phyloP scores from a whole-genome alignment of 2,329 filamentous ascomycete genomes.

The Exophiala sp. region DNA sequence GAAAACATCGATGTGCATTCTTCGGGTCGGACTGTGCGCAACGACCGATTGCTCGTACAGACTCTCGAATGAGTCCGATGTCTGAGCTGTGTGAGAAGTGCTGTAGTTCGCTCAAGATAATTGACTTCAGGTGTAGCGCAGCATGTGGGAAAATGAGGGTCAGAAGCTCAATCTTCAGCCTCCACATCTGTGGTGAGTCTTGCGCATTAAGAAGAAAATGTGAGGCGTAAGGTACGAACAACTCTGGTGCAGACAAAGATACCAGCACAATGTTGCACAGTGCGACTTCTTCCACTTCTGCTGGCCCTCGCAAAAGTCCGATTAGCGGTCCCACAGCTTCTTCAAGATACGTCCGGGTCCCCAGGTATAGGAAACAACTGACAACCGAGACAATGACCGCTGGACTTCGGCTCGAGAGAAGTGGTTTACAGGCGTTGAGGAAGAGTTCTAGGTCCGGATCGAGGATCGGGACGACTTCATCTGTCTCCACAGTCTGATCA shows the following conservation, averaged over 20 bases:
- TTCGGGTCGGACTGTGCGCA: constrained; percentile 72
- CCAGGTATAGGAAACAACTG: constrained; percentile 79
- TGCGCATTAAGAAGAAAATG: constrained; percentile 84
- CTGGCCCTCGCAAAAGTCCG: constrained; percentile 75
- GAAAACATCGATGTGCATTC: constrained; percentile 69
- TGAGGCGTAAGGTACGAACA: constrained; percentile 83
- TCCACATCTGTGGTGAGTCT: constrained; percentile 79
- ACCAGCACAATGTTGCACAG: constrained; percentile 96
- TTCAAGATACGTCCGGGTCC: constrained; percentile 71
- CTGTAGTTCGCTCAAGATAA: constrained; percentile 88
- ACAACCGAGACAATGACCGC: constrained; percentile 87
- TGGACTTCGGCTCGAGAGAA: constrained; percentile 88
- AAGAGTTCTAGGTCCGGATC: constrained; percentile 82
- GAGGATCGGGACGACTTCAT: constrained; percentile 58
- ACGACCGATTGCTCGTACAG: constrained; percentile 86
- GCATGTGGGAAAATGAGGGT: constrained; percentile 87
- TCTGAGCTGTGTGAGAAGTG: constrained; percentile 80
- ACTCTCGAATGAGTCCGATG: constrained; percentile 76
- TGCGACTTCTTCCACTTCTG: constrained; percentile 84
- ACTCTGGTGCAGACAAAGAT: constrained; percentile 67
- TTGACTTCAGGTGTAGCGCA: constrained; percentile 69
- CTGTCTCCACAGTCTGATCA: constrained; percentile 42
- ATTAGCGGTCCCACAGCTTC: constrained; percentile 78
- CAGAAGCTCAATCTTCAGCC: constrained; percentile 84
- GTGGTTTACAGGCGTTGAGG: constrained; percentile 72